Evolutionary conservation across 257 asterid genomes (phyloP), one percentile per base, ranked within the genome.

Genomic region (Capsicum pubescens): DNA sequence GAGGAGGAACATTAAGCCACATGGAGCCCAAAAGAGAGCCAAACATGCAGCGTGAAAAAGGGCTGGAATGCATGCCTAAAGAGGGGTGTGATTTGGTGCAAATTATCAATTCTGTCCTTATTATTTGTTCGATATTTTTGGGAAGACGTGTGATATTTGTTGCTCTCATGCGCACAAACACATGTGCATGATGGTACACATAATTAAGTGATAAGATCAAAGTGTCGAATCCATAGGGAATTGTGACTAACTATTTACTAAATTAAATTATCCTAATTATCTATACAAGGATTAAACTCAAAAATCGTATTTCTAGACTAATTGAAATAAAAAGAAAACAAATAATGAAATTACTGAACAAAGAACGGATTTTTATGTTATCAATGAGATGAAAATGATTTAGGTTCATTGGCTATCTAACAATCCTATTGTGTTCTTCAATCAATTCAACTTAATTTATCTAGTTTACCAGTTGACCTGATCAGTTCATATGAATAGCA

Each of bases 11-110:
- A 64, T 64, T 26, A 17, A 64, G 44, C 71, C n/a, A 64, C 46
- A 26, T 17, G 64, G 64, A 59, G 64, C 11, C 26, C 64, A 17
- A 17, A 59, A 59, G 32, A 59, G 64, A 59, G 32, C 35, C 42
- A 63, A 63, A 63, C 70, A 63, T 63, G 70, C 70, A 63, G 71
- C n/a, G 3, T 44, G 44, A 64, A 64, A 64, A 17, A 26, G 71
- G 46, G 71, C 10, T 64, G 46, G 16, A 64, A 64, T 11, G 17
- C 71, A 64, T 5, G 71, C 71, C 44, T 42, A 12, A 64, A 26
- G 2, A 21, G 9, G 9, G 39, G 70, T 63, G 69, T 63, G 70
- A 21, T 63, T 21, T 63, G 70, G 21, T 63, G 42, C 70, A 26
- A 63, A 39, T 21, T 63, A 21, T 63, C 70, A 11, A 16, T 26